phyloP scores from a whole-genome alignment of 2,329 filamentous ascomycete genomes.

The Fusarium bulbicola region DNA sequence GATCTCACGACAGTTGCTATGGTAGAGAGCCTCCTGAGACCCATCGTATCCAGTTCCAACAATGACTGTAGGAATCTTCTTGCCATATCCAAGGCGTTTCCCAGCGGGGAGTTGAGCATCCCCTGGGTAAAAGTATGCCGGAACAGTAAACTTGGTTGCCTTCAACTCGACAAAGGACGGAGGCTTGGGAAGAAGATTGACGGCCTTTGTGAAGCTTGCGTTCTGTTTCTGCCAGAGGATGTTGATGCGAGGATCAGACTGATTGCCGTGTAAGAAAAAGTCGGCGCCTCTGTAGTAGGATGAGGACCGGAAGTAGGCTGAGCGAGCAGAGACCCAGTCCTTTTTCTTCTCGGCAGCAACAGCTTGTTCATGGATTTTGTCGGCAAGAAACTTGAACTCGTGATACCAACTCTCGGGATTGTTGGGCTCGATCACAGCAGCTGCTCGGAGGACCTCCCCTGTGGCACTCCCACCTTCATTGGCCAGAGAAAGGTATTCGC shows the following conservation, averaged over 20 bases:
- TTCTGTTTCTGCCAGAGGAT: slow-evolving; percentile 49
- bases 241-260: slow-evolving; percentile 51
- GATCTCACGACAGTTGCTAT: slow-evolving; percentile 46
- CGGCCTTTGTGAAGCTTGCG: slow-evolving; percentile 50
- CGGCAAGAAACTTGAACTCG: slow-evolving; percentile 3
- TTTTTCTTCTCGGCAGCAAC: neutral
- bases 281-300: slow-evolving; percentile 54
- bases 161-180: slow-evolving; percentile 47
- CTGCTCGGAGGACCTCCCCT: slow-evolving; percentile 16
- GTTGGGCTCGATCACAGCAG: slow-evolving; percentile 7
- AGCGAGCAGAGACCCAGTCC: slow-evolving; percentile 31
- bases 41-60: slow-evolving; percentile 55
- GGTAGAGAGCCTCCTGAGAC: slow-evolving; percentile 54
- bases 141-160: slow-evolving; percentile 45
- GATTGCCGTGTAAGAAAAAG: slow-evolving; percentile 54
- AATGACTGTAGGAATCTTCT: slow-evolving; percentile 49
- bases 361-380: neutral
- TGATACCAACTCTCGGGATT: slow-evolving; percentile 11
- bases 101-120: neutral
- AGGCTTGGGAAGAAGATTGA: slow-evolving; percentile 46
- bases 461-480: slow-evolving; percentile 23
- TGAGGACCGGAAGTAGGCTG: slow-evolving; percentile 48
- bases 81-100: slow-evolving; percentile 8
- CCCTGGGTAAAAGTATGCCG: slow-evolving; percentile 47
- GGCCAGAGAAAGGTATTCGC: slow-evolving; percentile 21